Evolutionary conservation across 805 yeast genomes (phyloP).

Genomic region (Priceomyces medius): DNA sequence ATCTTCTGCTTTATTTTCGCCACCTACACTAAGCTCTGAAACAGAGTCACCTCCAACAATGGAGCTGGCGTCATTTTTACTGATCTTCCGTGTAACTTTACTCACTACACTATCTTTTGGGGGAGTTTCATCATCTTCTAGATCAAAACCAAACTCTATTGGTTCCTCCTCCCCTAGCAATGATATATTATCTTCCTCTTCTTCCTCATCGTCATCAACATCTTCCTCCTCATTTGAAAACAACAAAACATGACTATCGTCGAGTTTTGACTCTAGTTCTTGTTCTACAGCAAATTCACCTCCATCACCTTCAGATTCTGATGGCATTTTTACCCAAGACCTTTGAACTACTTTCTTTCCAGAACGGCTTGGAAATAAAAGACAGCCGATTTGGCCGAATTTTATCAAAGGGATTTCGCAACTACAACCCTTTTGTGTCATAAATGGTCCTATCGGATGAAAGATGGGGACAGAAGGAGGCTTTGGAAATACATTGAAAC

Average conservation of each 20-base stretch:
- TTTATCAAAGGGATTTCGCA: neutral
- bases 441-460: neutral
- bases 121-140: neutral
- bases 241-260: no score
- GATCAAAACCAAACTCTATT: constrained; percentile 1
- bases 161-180: constrained; percentile 6
- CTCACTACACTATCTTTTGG: neutral
- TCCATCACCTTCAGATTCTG: neutral
- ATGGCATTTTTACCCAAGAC: no score
- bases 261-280: no score
- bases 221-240: neutral
- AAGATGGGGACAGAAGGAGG: no score
- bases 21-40: constrained; percentile 12
- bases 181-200: neutral
- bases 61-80: constrained; percentile 40
- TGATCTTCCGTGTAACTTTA: constrained; percentile 11
- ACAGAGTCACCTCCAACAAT: constrained; percentile 52
- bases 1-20: constrained; percentile 12
- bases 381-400: neutral
- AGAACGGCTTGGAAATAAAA: no score
- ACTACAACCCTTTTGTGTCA: neutral
- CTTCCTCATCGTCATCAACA: neutral
- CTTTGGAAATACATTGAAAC: no score
- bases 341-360: no score
- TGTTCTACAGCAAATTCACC: no score